These are phyloP conservation scores for Ophiognomonia clavigignenti-juglandacearum DNA, from an alignment of 2,329 filamentous ascomycete species.

Conservation along the genomic window DNA sequence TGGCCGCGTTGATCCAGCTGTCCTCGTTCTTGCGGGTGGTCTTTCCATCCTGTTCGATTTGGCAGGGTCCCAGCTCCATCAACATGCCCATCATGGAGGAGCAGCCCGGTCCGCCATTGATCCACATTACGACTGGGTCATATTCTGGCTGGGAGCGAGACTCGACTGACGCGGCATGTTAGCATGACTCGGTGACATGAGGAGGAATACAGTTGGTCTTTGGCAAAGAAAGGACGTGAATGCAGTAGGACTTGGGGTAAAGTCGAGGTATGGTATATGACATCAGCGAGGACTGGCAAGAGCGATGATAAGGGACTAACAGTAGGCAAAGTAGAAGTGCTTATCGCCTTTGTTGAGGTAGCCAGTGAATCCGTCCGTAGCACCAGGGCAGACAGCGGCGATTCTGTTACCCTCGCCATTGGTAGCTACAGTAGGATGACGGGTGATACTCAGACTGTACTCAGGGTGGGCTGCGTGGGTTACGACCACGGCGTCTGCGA, in stretches of 20 bases:
- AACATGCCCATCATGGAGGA: constrained; percentile 7
- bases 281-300: no score
- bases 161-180: no score
- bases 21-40: constrained; percentile 44
- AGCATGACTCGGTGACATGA: no score
- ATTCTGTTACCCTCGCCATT: background rate
- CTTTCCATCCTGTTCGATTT: constrained; percentile 52
- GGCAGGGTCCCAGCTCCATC: constrained; percentile 30
- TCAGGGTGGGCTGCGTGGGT: background rate
- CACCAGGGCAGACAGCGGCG: background rate
- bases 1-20: constrained; percentile 48
- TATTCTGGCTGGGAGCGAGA: background rate
- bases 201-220: no score
- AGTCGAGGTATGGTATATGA: no score
- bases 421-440: background rate
- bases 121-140: constrained; percentile 3
- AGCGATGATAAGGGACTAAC: no score
- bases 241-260: no score
- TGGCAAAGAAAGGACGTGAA: no score
- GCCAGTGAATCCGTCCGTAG: background rate
- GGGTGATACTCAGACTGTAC: background rate
- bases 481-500: background rate
- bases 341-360: background rate
- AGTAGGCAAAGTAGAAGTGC: background rate
- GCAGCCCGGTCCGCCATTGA: constrained; percentile 7